A percentile compares a stretch with the other conserved stretches of the same genome.
Evolutionary conservation across 2,329 filamentous ascomycete species (phyloP).

Genomic region (Dothistroma pini): DNA sequence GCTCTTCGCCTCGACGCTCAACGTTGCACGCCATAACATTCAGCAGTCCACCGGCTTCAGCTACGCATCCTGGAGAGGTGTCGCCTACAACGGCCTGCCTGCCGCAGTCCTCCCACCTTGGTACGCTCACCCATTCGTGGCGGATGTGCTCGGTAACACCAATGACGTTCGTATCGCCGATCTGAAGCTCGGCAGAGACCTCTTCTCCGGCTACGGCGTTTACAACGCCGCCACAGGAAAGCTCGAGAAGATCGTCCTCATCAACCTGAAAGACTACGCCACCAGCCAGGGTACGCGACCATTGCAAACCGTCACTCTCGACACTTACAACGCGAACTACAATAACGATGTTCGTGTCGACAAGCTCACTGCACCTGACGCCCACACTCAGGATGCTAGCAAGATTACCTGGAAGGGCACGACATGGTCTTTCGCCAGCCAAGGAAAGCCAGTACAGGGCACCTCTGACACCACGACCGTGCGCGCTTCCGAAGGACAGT

Average conservation of each 20-base stretch:
- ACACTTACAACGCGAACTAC: constrained; percentile 4
- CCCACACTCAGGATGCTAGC: constrained; percentile 13
- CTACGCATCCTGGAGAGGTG: constrained; percentile 13
- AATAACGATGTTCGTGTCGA: constrained; percentile 8
- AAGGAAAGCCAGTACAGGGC: constrained; percentile 10
- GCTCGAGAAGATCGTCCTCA: constrained; percentile 13
- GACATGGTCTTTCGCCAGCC: constrained; percentile 14
- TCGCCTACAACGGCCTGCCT: constrained; percentile 7
- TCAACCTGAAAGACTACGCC: constrained; percentile 13
- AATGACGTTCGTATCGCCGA: constrained; percentile 8
- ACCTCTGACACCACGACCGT: constrained; percentile 2
- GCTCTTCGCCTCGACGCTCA: constrained; percentile 13
- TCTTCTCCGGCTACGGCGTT: constrained; percentile 15
- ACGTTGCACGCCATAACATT: constrained; percentile 16
- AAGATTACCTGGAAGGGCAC: constrained; percentile 18
- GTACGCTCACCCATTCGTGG: constrained; percentile 20
- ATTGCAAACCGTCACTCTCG: constrained; percentile 9
- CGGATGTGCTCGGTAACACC: constrained; percentile 16
- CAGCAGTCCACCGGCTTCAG: constrained; percentile 18
- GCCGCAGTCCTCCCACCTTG: constrained; percentile 17
- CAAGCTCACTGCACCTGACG: constrained; percentile 13
- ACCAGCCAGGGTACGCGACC: constrained; percentile 6
- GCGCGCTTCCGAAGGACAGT: not conserved
- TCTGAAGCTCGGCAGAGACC: constrained; percentile 11
- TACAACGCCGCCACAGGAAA: constrained; percentile 10